Evolutionary conservation across 192 early-diverging fungal genomes (phyloP).

Genomic region (Gamsiella multidivaricata): DNA sequence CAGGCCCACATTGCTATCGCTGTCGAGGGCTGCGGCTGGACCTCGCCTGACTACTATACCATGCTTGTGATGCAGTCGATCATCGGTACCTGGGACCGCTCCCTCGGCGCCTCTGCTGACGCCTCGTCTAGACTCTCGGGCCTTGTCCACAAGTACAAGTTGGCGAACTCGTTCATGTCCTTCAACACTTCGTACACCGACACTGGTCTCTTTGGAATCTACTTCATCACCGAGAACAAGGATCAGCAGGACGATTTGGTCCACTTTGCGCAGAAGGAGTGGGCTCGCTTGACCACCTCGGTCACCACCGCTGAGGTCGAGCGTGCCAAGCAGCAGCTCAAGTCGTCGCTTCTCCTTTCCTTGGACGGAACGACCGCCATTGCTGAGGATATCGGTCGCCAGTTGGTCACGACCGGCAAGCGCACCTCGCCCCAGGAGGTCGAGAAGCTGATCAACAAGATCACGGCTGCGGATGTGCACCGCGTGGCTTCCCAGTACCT

Average conservation of each 20-base stretch:
- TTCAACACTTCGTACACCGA: conserved; percentile 99
- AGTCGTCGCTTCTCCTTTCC: conserved; percentile 89
- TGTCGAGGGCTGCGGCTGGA: conserved; percentile 97
- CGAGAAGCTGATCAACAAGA: conserved; percentile 84
- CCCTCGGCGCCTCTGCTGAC: conserved; percentile 89
- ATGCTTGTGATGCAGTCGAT: conserved; percentile 95
- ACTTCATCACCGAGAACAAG: conserved; percentile 87
- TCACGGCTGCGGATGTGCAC: conserved; percentile 89
- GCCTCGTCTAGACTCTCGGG: conserved; percentile 87
- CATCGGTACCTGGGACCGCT: conserved; percentile 97
- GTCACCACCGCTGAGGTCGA: conserved; percentile 93
- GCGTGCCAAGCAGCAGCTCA: conserved; percentile 98
- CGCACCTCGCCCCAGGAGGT: conserved; percentile 91
- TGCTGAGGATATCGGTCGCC: conserved; percentile 98
- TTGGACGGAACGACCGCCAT: conserved; percentile 96
- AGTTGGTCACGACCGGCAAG: conserved; percentile 92
- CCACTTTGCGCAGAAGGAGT: conserved; percentile 92
- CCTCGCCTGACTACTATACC: conserved; percentile 94
- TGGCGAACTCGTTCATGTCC: conserved; percentile 99
- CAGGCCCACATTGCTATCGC: conserved; percentile 97
- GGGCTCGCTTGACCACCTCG: conserved; percentile 85
- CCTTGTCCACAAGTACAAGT: conserved; percentile 81
- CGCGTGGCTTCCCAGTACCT: conserved; percentile 89
- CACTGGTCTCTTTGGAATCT: conserved; percentile 97
- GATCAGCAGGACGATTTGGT: conserved; percentile 87